A percentile compares a stretch with the other conserved stretches of the same genome.
These are phyloP conservation scores for Extremus antarcticus DNA, from an alignment of 495 filamentous ascomycete genomes.

Conservation along the genomic window DNA sequence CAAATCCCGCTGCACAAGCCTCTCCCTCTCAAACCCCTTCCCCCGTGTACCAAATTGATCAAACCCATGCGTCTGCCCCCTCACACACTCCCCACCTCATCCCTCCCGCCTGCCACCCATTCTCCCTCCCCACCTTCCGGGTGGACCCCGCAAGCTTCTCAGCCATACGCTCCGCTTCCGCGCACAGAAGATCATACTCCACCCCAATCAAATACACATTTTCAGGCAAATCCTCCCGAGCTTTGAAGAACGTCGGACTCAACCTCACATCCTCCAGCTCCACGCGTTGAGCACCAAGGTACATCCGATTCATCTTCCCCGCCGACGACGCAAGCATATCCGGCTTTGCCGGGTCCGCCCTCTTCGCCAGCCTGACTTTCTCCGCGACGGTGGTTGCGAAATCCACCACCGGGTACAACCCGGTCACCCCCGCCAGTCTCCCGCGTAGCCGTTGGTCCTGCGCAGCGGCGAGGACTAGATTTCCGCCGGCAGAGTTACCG, in stretches of 20 bases:
- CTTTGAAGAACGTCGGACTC: not conserved
- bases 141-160: not conserved
- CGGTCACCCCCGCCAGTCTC: not conserved
- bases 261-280: not conserved
- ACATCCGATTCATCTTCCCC: not conserved
- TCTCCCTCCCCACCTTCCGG: not conserved
- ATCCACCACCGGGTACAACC: not conserved
- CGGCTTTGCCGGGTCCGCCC: not conserved
- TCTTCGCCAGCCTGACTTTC: not conserved
- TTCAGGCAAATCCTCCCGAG: not conserved
- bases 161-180: not conserved
- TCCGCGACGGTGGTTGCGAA: not conserved
- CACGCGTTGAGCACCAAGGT: not conserved
- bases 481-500: conserved; percentile 2
- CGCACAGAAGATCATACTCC: not conserved
- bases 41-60: not conserved
- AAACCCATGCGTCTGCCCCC: not conserved
- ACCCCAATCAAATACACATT: not conserved
- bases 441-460: not conserved
- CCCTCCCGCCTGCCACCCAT: not conserved
- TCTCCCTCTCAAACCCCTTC: not conserved
- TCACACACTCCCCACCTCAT: not conserved
- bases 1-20: not conserved
- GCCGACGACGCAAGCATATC: not conserved
- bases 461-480: conserved; percentile 1